Evolutionary conservation across 495 filamentous ascomycete genomes (phyloP), one percentile per base, ranked within the genome.

Genomic region (Lophium mytilinum): DNA sequence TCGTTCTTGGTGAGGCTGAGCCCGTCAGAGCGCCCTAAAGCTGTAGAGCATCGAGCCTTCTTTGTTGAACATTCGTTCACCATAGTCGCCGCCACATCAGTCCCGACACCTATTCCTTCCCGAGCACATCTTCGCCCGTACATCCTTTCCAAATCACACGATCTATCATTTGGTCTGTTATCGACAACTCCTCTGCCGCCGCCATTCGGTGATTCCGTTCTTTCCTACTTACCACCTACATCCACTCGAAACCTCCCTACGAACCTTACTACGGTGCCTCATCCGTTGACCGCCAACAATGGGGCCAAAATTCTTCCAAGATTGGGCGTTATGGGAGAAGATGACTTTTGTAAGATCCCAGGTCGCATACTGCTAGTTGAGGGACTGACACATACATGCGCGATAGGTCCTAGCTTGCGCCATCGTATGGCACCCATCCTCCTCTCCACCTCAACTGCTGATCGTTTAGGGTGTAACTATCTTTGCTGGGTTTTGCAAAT

Each of bases 291-390:
- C 14, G 17, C 14, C 52, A 42, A 54, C 36, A 15, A 68, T 69
- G 65, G 61, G 57, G 43, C 53, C 52, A 11, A 39, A 37, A 12
- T 95, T 96, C 74, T 96, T 92, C 75, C 65, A 73, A 39, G 76
- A 72, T 37, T 96, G 90, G 91, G 68, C 78, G 60, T 71, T 93
- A 65, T 97, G 92, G 92, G 81, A 94, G 78, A 86, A 95, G 78
- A 80, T 96, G 82, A 84, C 80, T 58, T 84, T 96, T 73, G 92
- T 96, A 76, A 73, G 88, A 79, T 21, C 2, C 36, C n/a, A 9
- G 8, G 24, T 15, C 18, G n/a, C 35, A 33, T 36, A 48, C 42
- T 40, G 19, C n/a, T 36, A 53, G 15, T 12, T 53, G 24, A 19
- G 18, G 42, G 11, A 19, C 41, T 55, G 37, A 66, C 56, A 40